Evolutionary conservation across 805 yeast genomes (phyloP).

Genomic region (Blastobotrys parvus): DNA sequence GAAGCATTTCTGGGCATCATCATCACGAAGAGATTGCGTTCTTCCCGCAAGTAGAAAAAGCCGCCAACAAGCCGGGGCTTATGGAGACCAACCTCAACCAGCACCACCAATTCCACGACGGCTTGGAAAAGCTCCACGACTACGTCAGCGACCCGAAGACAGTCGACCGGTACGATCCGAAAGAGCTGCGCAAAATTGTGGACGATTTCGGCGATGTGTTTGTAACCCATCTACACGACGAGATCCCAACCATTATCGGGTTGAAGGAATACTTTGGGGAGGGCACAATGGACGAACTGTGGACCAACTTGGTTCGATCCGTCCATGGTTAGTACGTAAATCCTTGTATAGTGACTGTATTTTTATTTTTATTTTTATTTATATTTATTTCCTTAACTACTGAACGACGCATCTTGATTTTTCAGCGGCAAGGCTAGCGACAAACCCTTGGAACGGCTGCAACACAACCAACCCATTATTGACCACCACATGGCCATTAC

Average conservation of each 20-base stretch:
- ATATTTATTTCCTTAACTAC: too few relatives aligned
- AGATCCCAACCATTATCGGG: neutral
- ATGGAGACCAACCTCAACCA: neutral
- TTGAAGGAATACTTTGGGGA: neutral
- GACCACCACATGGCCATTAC: neutral
- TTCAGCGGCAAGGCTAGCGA: too few relatives aligned
- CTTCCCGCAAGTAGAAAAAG: neutral
- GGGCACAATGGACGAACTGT: neutral
- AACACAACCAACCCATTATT: neutral
- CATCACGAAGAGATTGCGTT: neutral
- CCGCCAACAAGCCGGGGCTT: neutral
- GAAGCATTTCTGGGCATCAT: neutral
- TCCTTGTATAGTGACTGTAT: too few relatives aligned
- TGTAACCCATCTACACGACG: neutral
- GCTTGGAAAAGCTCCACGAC: neutral
- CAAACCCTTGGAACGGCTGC: slow-evolving; percentile 1
- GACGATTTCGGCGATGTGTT: neutral
- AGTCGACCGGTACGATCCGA: neutral
- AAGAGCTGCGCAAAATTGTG: too few relatives aligned
- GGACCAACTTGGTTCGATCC: neutral
- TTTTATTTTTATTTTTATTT: too few relatives aligned
- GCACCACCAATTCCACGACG: neutral
- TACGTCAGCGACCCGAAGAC: neutral
- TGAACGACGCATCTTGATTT: too few relatives aligned
- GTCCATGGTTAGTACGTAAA: too few relatives aligned